Evolutionary conservation across 306 rosid species (phyloP).

Genomic region (Ceratonia siliqua): DNA sequence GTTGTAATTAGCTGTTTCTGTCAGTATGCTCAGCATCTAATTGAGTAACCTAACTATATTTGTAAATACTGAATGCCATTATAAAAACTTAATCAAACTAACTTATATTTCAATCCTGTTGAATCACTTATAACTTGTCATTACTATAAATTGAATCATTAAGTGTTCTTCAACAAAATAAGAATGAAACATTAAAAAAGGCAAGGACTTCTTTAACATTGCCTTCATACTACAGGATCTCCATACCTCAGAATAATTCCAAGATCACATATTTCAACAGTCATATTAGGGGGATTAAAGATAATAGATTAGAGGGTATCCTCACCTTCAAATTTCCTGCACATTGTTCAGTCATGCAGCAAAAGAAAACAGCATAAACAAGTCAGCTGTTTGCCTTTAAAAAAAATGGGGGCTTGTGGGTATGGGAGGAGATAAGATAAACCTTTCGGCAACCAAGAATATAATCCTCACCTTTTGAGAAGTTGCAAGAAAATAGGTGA

Average conservation of each 20-base stretch:
- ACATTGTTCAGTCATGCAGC: slow-evolving; percentile 35
- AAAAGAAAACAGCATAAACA: slow-evolving; percentile 34
- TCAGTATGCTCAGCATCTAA: slow-evolving; percentile 9
- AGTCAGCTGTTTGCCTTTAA: slow-evolving; percentile 35
- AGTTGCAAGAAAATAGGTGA: slow-evolving; percentile 74
- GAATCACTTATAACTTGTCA: not conserved
- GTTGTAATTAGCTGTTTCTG: not conserved
- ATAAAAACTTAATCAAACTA: slow-evolving; percentile 25
- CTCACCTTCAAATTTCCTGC: slow-evolving; percentile 77
- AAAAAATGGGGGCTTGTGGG: not conserved
- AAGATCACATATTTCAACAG: slow-evolving; percentile 15
- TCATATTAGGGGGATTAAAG: slow-evolving; percentile 23
- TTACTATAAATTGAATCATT: not conserved
- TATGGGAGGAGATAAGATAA: not conserved
- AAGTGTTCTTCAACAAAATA: not conserved
- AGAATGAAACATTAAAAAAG: slow-evolving; percentile 3
- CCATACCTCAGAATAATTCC: slow-evolving; percentile 20
- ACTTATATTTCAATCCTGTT: not conserved
- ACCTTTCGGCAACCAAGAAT: slow-evolving; percentile 18
- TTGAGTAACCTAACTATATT: slow-evolving; percentile 22
- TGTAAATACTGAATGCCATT: slow-evolving; percentile 1
- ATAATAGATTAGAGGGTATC: slow-evolving; percentile 32
- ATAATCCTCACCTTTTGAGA: slow-evolving; percentile 59
- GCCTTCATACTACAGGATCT: not conserved
- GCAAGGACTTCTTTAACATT: not conserved